Percentiles rank a stretch among this genome's conserved stretches.
phyloP scores from a whole-genome alignment of 345 rosid genomes.

The Eucalyptus camaldulensis region DNA sequence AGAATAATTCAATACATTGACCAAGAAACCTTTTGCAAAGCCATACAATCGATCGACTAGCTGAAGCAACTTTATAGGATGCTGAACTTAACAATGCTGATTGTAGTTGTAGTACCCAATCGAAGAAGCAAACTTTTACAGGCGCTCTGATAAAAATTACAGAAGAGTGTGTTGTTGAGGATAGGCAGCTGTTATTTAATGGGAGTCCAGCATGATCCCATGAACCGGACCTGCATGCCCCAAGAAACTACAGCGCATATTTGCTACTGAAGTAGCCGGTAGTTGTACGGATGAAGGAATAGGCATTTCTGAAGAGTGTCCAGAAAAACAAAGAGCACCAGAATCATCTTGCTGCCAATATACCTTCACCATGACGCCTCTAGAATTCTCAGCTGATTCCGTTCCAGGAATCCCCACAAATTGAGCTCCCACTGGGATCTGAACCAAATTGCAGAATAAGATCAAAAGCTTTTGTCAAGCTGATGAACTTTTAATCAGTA shows the following conservation, averaged over 20 bases:
- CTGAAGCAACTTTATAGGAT: background rate
- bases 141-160: too few relatives aligned
- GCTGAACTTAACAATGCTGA: background rate
- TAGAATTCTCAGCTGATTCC: constrained; percentile 41
- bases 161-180: background rate
- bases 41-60: background rate
- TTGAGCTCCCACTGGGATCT: constrained; percentile 83
- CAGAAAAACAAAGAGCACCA: constrained; percentile 28
- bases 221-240: constrained; percentile 24
- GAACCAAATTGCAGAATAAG: background rate
- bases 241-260: constrained; percentile 1
- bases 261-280: constrained; percentile 2
- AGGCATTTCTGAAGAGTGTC: constrained; percentile 61
- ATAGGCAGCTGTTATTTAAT: constrained; percentile 3
- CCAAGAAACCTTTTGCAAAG: background rate
- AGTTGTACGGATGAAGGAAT: constrained; percentile 32
- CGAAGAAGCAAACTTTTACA: background rate
- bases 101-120: background rate
- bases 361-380: constrained; percentile 85
- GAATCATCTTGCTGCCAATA: constrained; percentile 63
- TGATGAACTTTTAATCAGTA: background rate
- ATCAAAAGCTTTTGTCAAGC: background rate
- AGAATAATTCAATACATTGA: background rate
- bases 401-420: constrained; percentile 73
- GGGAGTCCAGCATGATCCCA: constrained; percentile 52